Evolutionary conservation across 371 early-diverging fungal species (phyloP), one percentile per base, ranked within the genome.

Genomic region (Coemansia sp.): DNA sequence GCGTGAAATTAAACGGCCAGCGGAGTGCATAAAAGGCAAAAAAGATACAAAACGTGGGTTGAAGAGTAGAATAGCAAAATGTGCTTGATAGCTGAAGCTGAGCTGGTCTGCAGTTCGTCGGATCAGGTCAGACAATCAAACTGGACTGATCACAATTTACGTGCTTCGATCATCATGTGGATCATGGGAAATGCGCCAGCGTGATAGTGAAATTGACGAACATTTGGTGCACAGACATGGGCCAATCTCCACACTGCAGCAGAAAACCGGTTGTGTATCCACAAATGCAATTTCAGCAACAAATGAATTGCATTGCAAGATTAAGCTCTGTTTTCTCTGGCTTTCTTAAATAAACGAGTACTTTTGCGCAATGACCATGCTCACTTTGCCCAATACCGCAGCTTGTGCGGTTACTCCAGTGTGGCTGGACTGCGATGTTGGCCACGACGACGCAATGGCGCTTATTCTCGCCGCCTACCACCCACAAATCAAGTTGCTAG

Each of bases 381-480:
- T 10, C 1, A 50, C 50, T 50, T n/a, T 50, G 10, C 50, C 21
- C 50, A 21, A 50, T 2, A 8, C 22, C 10, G 22, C 21, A 8
- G 5, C 50, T 21, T 18, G 50, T 21, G 21, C 54, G 2, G 29
- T 14, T 13, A 66, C 50, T 13, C 74, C 74, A 2, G 67, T 80
- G 3, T 80, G 81, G 80, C 58, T 80, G 16, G 80, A 80, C 66
- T 80, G 80, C 48, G 80, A 80, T 59, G 72, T 77, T 16, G 80
- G 80, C 26, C 80, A 80, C 18, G 80, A 80, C 51, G 80, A 80
- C 57, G 75, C 80, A 3, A 54, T 80, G 67, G 81, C 80, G n/a
- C 54, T 80, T n/a, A 77, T 80, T 6, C 64, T 80, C 5, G 66
- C 67, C 10, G 80, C 75, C 24, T 72, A 73, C 34, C 66, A 71